Conservation (phyloP, 257 asterid genomes). For the Asclepias syriaca region DNA sequence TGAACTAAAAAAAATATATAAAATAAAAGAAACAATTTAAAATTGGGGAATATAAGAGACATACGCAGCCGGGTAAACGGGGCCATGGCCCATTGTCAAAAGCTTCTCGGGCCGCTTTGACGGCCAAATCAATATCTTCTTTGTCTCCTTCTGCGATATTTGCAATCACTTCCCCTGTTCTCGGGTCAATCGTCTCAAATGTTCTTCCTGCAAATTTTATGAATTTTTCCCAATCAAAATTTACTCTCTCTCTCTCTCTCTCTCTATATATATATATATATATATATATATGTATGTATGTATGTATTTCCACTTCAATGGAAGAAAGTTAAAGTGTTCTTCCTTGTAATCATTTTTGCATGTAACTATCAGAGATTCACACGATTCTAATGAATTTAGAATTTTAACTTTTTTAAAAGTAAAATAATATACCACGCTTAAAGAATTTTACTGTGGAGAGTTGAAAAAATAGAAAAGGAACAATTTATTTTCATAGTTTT, state of each 20-base stretch:
- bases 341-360: neutral
- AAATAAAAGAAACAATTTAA: neutral
- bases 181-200: constrained; percentile 37
- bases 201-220: constrained; percentile 20
- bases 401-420: no score
- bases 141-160: constrained; percentile 33
- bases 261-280: no score
- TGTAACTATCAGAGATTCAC: neutral
- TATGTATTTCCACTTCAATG: neutral
- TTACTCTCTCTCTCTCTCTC: no score
- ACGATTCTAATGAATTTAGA: neutral
- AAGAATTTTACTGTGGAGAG: no score
- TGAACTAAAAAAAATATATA: no score
- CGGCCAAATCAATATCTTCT: constrained; percentile 34
- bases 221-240: no score
- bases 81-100: constrained; percentile 45
- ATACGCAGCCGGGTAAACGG: constrained; percentile 32
- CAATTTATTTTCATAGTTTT: no score
- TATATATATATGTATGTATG: no score
- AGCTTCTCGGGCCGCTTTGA: constrained; percentile 39
- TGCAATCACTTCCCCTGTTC: constrained; percentile 32
- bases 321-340: neutral
- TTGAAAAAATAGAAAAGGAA: no score
- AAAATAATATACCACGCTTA: no score
- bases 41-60: neutral